Percentiles rank a stretch among this genome's conserved stretches.
These are phyloP conservation scores for Wickerhamomyces mucosus DNA, from an alignment of 805 yeast genomes.

Conservation along the genomic window DNA sequence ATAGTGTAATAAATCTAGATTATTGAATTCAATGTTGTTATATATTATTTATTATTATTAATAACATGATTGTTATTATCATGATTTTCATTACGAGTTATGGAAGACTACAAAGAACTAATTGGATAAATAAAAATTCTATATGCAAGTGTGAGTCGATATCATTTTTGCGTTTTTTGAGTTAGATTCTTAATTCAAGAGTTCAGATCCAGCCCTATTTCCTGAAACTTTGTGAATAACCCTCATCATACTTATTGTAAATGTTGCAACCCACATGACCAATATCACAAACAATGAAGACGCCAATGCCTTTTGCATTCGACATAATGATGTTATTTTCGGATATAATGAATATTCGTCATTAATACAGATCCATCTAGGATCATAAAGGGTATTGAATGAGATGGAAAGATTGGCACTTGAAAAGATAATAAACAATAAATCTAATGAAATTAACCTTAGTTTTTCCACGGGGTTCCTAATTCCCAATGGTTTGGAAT, in stretches of 20 bases:
- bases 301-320: conserved; percentile 68
- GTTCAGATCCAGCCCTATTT: too few species aligned
- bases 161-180: too few species aligned
- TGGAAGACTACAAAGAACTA: too few species aligned
- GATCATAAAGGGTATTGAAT: conserved; percentile 73
- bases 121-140: too few species aligned
- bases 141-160: too few species aligned
- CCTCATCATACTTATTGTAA: conserved; percentile 72
- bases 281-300: conserved; percentile 70
- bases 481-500: conserved; percentile 85
- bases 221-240: conserved; percentile 60
- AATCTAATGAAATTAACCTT: conserved; percentile 70
- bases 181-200: too few species aligned
- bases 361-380: conserved; percentile 65
- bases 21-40: too few species aligned
- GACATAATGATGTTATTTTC: conserved; percentile 49
- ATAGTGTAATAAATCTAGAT: too few species aligned
- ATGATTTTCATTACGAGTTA: too few species aligned
- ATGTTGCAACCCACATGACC: conserved; percentile 77
- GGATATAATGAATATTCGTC: conserved; percentile 19
- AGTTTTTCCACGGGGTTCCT: conserved; percentile 80
- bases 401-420: conserved; percentile 83
- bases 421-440: conserved; percentile 79
- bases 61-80: too few species aligned
- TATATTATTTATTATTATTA: too few species aligned